Conservation (phyloP, 164 flowering plant genomes). For the Sedum album region DNA sequence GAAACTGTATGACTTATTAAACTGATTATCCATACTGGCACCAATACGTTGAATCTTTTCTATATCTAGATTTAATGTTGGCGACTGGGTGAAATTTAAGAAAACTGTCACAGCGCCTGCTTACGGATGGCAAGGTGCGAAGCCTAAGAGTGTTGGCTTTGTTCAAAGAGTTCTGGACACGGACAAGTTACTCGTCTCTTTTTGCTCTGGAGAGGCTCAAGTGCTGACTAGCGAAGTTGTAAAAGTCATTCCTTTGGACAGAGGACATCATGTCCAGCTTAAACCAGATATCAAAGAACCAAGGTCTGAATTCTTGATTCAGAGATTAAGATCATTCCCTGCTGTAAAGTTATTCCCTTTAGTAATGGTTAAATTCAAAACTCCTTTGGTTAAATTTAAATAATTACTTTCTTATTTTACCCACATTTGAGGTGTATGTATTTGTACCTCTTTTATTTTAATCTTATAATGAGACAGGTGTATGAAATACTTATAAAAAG, state of each 20-base stretch:
- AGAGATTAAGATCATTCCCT: neutral
- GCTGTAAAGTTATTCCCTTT: neutral
- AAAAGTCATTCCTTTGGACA: constrained; percentile 87
- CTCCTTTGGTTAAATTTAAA: neutral
- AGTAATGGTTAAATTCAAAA: neutral
- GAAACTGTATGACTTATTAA: neutral
- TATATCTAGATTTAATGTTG: constrained; percentile 58
- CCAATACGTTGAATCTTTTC: constrained; percentile 9
- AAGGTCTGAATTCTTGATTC: constrained; percentile 38
- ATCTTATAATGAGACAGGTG: neutral
- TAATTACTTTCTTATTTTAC: neutral
- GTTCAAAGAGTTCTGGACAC: constrained; percentile 68
- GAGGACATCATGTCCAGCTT: constrained; percentile 96
- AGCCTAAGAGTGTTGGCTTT: constrained; percentile 86
- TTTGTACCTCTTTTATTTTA: neutral
- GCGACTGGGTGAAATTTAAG: constrained; percentile 96
- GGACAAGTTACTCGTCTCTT: constrained; percentile 72
- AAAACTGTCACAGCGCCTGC: constrained; percentile 62
- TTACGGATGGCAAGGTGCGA: constrained; percentile 98
- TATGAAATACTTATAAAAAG: neutral
- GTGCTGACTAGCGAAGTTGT: constrained; percentile 71
- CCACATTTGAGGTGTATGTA: neutral
- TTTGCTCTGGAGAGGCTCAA: constrained; percentile 90
- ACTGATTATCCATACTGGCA: neutral
- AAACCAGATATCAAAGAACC: constrained; percentile 85